Evolutionary conservation across 2,329 filamentous ascomycete species (phyloP), one percentile per base, ranked within the genome.

Genomic region (Fusarium redolens): DNA sequence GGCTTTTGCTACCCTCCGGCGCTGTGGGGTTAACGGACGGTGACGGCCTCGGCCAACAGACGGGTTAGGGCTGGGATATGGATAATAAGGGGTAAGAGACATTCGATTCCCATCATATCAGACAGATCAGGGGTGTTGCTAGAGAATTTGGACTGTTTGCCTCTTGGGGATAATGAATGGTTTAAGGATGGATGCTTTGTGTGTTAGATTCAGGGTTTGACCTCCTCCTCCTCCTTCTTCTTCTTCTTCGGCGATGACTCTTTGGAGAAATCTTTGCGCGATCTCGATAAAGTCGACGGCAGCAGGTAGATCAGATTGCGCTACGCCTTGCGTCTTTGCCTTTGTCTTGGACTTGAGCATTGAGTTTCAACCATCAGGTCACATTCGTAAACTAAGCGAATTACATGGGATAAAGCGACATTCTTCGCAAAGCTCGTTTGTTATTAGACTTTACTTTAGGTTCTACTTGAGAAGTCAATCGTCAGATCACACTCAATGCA

Each of bases 1-100:
- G 78, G 68, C 61, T 79, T 61, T 76, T 76, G 68, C 35, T 68
- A 73, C 59, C 65, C 69, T 75, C 78, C 77, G 78, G 70, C n/a
- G 47, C 38, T 38, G 65, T 47, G 70, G 75, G 57, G 50, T 38
- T 9, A 28, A 56, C 58, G 52, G 65, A 55, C 47, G 62, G 58
- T 38, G 43, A 66, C 57, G 58, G 44, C 41, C 31, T 54, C 59
- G 30, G 54, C 41, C 64, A 61, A 64, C 44, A 51, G 61, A 52
- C 44, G 40, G 64, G 44, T 47, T 43, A 63, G 43, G 37, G n/a
- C 22, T 62, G 45, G 33, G 41, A 62, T 48, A 62, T 37, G 33
- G 33, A 15, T 52, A 37, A 52, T 15, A 68, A 61, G 55, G n/a
- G 45, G 31, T 50, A 61, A 48, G 25, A 59, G 44, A 31, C 56